Evolutionary conservation across 2,329 filamentous ascomycete species (phyloP).

Genomic region (Paraphoma chrysanthemicola): DNA sequence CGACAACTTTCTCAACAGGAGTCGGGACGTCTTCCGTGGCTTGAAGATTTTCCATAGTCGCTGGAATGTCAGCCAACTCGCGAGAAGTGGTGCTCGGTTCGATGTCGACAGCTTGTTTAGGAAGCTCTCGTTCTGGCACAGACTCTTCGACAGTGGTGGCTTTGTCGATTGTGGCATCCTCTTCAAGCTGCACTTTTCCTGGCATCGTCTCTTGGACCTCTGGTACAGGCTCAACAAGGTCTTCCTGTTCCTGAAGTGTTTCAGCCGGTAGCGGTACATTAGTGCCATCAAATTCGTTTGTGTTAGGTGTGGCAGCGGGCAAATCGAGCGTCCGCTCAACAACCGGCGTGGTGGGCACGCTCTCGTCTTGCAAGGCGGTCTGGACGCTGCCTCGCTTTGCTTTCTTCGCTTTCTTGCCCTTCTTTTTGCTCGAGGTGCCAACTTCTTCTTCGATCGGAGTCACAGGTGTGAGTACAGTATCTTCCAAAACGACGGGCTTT

Average conservation of each 20-base stretch:
- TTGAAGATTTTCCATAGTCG: background rate
- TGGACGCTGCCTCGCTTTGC: conserved; percentile 26
- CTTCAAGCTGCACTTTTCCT: no score
- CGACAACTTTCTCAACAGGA: background rate
- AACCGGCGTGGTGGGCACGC: conserved; percentile 5
- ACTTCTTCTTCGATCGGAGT: conserved; percentile 5
- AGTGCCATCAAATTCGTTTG: background rate
- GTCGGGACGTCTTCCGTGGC: background rate
- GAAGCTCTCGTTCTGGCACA: no score
- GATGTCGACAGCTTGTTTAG: no score
- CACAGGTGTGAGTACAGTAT: background rate
- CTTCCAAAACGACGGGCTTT: background rate
- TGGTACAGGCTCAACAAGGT: background rate
- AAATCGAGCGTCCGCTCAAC: conserved; percentile 10
- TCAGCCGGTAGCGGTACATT: background rate
- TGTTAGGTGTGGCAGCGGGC: background rate
- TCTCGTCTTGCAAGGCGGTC: conserved; percentile 12
- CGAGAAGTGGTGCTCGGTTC: no score
- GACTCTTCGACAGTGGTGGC: no score
- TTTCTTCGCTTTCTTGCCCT: conserved; percentile 38
- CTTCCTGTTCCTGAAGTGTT: background rate
- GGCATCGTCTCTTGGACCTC: background rate
- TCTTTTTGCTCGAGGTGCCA: conserved; percentile 25
- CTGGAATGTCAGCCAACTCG: conserved; percentile 19
- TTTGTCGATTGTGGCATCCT: no score